phyloP scores from a whole-genome alignment of 2,329 filamentous ascomycete genomes.

The Fusarium tricinctum region DNA sequence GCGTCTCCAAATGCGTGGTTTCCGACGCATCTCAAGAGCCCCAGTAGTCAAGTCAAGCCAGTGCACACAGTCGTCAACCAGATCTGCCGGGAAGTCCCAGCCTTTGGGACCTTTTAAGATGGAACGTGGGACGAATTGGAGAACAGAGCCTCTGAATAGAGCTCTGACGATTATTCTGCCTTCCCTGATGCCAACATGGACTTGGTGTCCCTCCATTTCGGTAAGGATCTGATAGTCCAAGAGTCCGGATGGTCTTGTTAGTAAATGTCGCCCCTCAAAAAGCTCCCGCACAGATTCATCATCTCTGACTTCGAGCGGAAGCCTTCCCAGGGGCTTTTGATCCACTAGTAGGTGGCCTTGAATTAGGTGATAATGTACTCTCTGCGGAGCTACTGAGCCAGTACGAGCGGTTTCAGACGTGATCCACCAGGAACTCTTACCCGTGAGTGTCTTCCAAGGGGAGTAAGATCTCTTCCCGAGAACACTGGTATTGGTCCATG shows the following conservation, averaged over 20 bases:
- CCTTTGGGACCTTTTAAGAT: constrained; percentile 46
- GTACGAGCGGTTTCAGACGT: background rate
- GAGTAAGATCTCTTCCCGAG: constrained; percentile 6
- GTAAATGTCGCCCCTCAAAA: constrained; percentile 66
- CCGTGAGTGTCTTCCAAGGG: constrained; percentile 8
- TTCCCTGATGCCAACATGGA: constrained; percentile 68
- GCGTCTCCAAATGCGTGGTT: constrained; percentile 52
- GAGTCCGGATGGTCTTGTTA: constrained; percentile 65
- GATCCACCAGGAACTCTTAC: constrained; percentile 14
- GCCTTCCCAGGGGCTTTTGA: constrained; percentile 55
- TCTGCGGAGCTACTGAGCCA: constrained; percentile 27
- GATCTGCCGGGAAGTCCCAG: constrained; percentile 65
- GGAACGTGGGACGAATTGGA: constrained; percentile 54
- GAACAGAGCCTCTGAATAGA: constrained; percentile 18
- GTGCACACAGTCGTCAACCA: constrained; percentile 69
- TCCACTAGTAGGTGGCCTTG: constrained; percentile 56
- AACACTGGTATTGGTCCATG: constrained; percentile 15
- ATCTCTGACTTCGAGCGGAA: constrained; percentile 66
- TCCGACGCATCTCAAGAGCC: constrained; percentile 65
- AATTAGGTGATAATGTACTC: constrained; percentile 53
- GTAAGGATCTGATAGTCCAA: constrained; percentile 64
- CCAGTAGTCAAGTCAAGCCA: constrained; percentile 66
- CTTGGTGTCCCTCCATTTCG: constrained; percentile 34
- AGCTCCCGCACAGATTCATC: constrained; percentile 61
- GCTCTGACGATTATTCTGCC: constrained; percentile 61